Conservation (phyloP, 2,329 filamentous ascomycete genomes). For the Chaetomiaceae sp. region DNA sequence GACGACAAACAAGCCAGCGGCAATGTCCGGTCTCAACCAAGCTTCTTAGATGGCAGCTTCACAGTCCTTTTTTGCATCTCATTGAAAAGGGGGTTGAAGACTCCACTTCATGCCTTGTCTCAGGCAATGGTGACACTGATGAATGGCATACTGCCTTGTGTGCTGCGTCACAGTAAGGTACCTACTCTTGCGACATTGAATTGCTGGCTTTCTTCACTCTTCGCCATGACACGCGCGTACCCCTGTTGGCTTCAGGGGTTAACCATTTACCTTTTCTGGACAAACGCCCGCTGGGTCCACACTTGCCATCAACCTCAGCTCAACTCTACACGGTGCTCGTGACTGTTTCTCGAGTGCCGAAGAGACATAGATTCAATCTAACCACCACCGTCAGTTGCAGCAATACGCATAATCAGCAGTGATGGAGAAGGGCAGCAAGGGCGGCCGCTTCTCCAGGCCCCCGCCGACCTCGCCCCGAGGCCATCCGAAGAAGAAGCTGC, state of each 20-base stretch:
- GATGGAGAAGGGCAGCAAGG: background rate
- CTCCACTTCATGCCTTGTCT: too few relatives aligned
- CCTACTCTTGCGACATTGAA: too few relatives aligned
- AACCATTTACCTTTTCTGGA: background rate
- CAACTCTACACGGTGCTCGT: too few relatives aligned
- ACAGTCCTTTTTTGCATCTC: too few relatives aligned
- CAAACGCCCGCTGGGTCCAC: background rate
- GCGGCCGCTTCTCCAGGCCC: background rate
- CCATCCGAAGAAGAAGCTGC: background rate
- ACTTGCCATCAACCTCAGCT: background rate
- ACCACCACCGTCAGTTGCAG: background rate
- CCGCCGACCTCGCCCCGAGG: slow-evolving; percentile 1
- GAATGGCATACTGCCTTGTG: too few relatives aligned
- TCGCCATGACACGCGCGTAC: background rate
- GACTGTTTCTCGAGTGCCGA: background rate
- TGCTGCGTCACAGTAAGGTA: too few relatives aligned
- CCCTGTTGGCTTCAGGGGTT: background rate
- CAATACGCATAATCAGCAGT: background rate
- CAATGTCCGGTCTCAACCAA: too few relatives aligned
- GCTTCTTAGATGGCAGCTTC: too few relatives aligned
- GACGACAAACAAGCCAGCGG: too few relatives aligned
- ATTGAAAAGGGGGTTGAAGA: too few relatives aligned
- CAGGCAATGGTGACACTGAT: too few relatives aligned
- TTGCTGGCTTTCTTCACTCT: too few relatives aligned
- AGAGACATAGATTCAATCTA: background rate